phyloP scores from a whole-genome alignment of 2,329 filamentous ascomycete genomes.

The Alternaria sp. region DNA sequence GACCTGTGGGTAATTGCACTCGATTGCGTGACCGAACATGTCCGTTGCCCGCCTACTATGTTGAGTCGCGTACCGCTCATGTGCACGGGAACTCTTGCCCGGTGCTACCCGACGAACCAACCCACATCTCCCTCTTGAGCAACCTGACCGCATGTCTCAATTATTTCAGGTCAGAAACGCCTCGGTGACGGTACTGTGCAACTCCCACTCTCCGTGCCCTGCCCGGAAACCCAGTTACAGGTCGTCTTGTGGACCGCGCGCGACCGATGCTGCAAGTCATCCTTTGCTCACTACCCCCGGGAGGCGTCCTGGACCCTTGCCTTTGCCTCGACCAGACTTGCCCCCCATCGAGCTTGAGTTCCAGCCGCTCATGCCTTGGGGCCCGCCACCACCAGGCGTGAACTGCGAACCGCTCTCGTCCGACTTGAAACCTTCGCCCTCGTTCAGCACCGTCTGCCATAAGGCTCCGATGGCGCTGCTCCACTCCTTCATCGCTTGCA shows the following conservation, averaged over 20 bases:
- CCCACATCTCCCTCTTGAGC: conserved; percentile 26
- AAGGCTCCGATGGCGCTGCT: conserved; percentile 71
- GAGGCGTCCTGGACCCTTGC: conserved; percentile 48
- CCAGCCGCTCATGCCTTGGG: conserved; percentile 33
- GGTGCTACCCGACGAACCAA: conserved; percentile 39
- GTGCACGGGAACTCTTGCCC: conserved; percentile 37
- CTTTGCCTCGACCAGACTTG: conserved; percentile 43
- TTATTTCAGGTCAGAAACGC: conserved; percentile 35
- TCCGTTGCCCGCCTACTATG: conserved; percentile 36
- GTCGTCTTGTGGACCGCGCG: conserved; percentile 39
- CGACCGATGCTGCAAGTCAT: conserved; percentile 47
- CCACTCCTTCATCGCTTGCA: conserved; percentile 75
- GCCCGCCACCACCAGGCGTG: conserved; percentile 36
- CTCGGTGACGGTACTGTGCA: conserved; percentile 43
- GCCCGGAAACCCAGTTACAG: conserved; percentile 40
- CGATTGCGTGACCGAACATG: conserved; percentile 41
- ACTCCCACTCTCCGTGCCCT: conserved; percentile 35
- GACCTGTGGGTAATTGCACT: conserved; percentile 24
- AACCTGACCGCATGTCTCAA: conserved; percentile 46
- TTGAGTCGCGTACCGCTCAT: conserved; percentile 36
- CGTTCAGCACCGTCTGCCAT: conserved; percentile 75
- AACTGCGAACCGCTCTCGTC: conserved; percentile 52
- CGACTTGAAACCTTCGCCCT: conserved; percentile 73
- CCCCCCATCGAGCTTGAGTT: conserved; percentile 35
- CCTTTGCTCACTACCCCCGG: conserved; percentile 46